phyloP scores from a whole-genome alignment of 768 basidiomycete genomes.

The Hericium rajendrae region DNA sequence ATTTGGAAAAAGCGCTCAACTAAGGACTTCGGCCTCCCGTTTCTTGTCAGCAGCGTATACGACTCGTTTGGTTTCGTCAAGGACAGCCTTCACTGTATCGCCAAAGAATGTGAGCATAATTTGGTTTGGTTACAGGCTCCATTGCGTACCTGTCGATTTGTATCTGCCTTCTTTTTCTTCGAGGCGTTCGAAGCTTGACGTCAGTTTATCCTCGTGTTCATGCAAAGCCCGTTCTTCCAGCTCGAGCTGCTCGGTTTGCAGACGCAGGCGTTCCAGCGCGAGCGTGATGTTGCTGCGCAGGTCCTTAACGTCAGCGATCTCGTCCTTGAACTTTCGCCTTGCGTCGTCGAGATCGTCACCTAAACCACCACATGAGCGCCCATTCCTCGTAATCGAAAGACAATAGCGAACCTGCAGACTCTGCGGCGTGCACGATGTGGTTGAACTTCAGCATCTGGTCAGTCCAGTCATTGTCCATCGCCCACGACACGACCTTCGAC shows the following conservation, averaged over 20 bases:
- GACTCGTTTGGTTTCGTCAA: conserved; percentile 37
- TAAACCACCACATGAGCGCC: conserved; percentile 17
- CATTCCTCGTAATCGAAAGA: not conserved
- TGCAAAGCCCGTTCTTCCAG: conserved; percentile 31
- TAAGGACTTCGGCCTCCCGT: conserved; percentile 22
- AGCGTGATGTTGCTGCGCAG: conserved; percentile 44
- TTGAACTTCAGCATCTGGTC: conserved; percentile 44
- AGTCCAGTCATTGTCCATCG: conserved; percentile 54
- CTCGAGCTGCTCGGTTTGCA: conserved; percentile 32
- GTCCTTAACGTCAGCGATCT: conserved; percentile 48
- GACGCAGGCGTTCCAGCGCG: conserved; percentile 28
- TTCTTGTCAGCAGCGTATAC: conserved; percentile 36
- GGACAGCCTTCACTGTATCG: conserved; percentile 27
- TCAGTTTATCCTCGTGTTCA: conserved; percentile 31
- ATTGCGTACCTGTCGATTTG: conserved; percentile 28
- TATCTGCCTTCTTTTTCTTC: conserved; percentile 33
- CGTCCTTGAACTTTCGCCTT: conserved; percentile 47
- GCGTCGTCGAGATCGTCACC: conserved; percentile 53
- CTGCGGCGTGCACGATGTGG: conserved; percentile 29
- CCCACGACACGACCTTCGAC: conserved; percentile 66
- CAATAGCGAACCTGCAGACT: conserved; percentile 27
- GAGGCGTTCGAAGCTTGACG: conserved; percentile 28
- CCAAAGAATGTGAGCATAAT: not conserved
- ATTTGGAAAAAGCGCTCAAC: not conserved
- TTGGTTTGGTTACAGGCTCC: not conserved